phyloP scores from a whole-genome alignment of 305 asterid genomes.

The Fraxinus baroniana region DNA sequence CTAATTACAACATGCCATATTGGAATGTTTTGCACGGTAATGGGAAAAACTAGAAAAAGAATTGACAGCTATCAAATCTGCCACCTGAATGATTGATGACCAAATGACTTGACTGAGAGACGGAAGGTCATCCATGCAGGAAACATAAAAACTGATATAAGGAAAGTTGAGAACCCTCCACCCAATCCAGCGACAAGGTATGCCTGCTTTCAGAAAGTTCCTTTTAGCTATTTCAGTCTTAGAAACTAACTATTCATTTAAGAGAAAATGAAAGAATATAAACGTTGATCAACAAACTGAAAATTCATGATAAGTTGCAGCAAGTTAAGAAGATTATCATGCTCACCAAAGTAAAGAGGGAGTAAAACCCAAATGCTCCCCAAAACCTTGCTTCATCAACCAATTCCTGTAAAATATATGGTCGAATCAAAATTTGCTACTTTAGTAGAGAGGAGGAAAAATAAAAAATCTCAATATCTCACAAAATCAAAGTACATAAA shows the following conservation, averaged over 20 bases:
- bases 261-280: slow-evolving; percentile 6
- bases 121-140: slow-evolving; percentile 76
- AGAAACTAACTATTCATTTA: slow-evolving; percentile 15
- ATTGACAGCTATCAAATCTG: slow-evolving; percentile 21
- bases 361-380: slow-evolving; percentile 98
- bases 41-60: slow-evolving; percentile 14
- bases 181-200: slow-evolving; percentile 71
- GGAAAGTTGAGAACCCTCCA: slow-evolving; percentile 85
- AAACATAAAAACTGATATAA: slow-evolving; percentile 68
- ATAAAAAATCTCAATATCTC: neutral
- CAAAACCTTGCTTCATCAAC: slow-evolving; percentile 85
- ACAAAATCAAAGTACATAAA: neutral
- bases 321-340: slow-evolving; percentile 17
- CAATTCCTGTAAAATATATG: slow-evolving; percentile 55
- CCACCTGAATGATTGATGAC: slow-evolving; percentile 76
- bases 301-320: slow-evolving; percentile 16
- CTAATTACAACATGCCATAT: neutral
- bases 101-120: slow-evolving; percentile 52
- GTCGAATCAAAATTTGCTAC: slow-evolving; percentile 20
- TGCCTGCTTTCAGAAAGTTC: slow-evolving; percentile 60
- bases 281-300: slow-evolving; percentile 13
- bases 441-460: slow-evolving; percentile 10
- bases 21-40: slow-evolving; percentile 11
- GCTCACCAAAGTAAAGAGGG: slow-evolving; percentile 75
- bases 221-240: slow-evolving; percentile 28